phyloP scores from a whole-genome alignment of 1,284 basidiomycete genomes.

The Sanghuangporus baumii region DNA sequence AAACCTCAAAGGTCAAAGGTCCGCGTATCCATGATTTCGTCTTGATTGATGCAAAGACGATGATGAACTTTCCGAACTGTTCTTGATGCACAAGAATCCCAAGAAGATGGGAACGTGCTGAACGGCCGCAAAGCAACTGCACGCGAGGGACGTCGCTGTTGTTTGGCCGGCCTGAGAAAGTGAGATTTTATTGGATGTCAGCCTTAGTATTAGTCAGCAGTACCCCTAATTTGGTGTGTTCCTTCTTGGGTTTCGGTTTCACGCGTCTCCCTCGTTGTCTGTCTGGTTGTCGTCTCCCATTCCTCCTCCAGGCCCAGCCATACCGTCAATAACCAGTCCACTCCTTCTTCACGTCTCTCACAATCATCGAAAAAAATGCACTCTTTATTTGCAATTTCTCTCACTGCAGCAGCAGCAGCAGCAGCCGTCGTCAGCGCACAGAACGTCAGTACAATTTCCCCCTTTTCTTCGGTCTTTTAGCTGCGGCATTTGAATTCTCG shows the following conservation, averaged over 20 bases:
- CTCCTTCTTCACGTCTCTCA: conserved; percentile 9
- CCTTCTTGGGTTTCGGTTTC: no score
- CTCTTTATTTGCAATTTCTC: conserved; percentile 40
- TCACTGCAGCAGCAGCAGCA: conserved; percentile 39
- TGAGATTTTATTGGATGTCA: neutral
- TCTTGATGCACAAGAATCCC: no score
- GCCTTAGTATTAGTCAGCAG: neutral
- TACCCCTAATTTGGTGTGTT: neutral
- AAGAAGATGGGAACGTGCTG: neutral
- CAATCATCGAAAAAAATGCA: conserved; percentile 37
- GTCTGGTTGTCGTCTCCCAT: neutral
- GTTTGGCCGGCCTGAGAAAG: neutral
- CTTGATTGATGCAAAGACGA: no score
- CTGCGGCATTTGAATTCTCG: neutral
- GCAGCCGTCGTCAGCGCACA: conserved; percentile 40
- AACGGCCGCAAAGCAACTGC: neutral
- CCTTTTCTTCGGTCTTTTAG: conserved; percentile 12
- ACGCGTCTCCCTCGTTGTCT: neutral
- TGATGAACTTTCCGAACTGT: no score
- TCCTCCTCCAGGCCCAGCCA: neutral
- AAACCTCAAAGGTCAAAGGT: no score
- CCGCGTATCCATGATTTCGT: no score
- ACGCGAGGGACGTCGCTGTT: neutral
- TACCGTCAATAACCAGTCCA: conserved; percentile 12
- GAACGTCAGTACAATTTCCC: conserved; percentile 25